A percentile compares a stretch with the other conserved stretches of the same genome.
Conservation (phyloP, 805 yeast species). For the Lipomyces oligophaga region DNA sequence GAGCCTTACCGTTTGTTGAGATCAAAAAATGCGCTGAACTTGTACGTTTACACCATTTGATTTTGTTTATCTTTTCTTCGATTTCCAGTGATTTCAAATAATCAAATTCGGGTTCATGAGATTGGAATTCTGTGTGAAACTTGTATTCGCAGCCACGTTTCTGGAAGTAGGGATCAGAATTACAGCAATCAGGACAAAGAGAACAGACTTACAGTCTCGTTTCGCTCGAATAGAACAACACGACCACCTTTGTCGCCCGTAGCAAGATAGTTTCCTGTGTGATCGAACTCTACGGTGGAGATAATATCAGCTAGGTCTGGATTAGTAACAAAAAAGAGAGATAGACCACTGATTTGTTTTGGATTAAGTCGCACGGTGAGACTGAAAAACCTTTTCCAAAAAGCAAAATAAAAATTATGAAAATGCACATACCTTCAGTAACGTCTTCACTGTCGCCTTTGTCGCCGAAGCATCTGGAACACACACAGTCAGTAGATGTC, state of each 20-base stretch:
- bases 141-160: conserved; percentile 84
- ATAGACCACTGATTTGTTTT: not conserved
- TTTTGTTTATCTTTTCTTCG: conserved; percentile 96
- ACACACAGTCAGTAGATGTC: no score
- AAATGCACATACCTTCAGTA: conserved; percentile 33
- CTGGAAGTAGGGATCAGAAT: conserved; percentile 3
- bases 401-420: no score
- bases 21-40: conserved; percentile 87
- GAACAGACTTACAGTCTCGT: conserved; percentile 43
- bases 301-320: conserved; percentile 72
- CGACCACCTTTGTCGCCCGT: conserved; percentile 99
- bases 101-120: conserved; percentile 98
- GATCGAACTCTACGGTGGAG: conserved; percentile 94
- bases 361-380: not conserved
- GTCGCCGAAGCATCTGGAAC: conserved; percentile 80
- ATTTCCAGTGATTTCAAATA: conserved; percentile 92
- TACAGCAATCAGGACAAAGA: not conserved
- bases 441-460: conserved; percentile 94
- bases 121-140: conserved; percentile 94
- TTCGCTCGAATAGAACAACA: conserved; percentile 91
- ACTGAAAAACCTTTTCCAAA: no score
- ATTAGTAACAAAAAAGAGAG: not conserved
- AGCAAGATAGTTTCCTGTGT: conserved; percentile 90
- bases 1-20: conserved; percentile 58
- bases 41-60: conserved; percentile 88